Evolutionary conservation across 1,284 basidiomycete genomes (phyloP), one percentile per base, ranked within the genome.

Genomic region (Marasmius sp.): DNA sequence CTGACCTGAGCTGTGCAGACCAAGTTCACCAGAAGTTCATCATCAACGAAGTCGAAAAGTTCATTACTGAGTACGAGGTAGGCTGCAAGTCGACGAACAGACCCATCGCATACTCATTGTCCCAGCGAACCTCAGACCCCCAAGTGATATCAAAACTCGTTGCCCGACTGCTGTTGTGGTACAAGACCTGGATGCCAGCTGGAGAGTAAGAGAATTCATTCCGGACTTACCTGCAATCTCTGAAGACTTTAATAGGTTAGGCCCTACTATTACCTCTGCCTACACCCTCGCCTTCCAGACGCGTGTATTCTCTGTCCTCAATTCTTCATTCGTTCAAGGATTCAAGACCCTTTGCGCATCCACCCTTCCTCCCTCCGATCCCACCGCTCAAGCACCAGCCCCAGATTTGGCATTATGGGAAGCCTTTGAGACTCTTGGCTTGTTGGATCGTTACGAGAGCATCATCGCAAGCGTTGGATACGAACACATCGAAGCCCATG

Each of bases 401-500:
- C 72, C 73, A 49, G 74, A 73, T 49, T 71, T 67, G 4, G 69
- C 63, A 64, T 71, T 85, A 34, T 93, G 89, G 89, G 77, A 76
- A 16, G 79, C 85, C 0, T 88, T 95, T 52, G 88, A 91, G 58
- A 78, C 82, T 1, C 81, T 97, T 0, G 92, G 92, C 2, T 78
- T 97, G 12, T 79, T 94, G 36, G 92, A 95, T 62, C 85, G 94
- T 36, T 96, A 93, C 70, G 93, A 95, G 66, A 86, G 87, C 2
- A 86, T 94, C 57, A 84, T 97, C 33, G 88, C 91, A 34, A 87
- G 86, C 60, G 89, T 95, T 1, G 91, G 92, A 37, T 94, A 94
- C 68, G 89, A 93, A 66, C 86, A 88, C 66, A 95, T 97, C 62
- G 92, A 95, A 69, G 73, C 77, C 7, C 82, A 92, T 58, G 88